Base-by-base conservation (phyloP, 2,329 filamentous ascomycete genomes). In the Cytospora mali region DNA sequence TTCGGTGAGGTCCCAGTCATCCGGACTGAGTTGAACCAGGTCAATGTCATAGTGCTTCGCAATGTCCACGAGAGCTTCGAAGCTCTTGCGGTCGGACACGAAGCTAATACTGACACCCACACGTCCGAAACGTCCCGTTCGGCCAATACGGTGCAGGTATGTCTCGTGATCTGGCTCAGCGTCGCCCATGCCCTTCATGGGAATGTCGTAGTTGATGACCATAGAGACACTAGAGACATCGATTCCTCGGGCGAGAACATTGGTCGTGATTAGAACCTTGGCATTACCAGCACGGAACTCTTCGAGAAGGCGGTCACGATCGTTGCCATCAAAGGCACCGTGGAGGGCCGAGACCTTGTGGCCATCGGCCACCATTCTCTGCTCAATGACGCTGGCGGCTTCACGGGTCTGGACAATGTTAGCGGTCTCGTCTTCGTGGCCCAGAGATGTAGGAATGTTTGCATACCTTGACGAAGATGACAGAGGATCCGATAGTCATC, bases 191-290 rank as follows among this genome's bases (percentile, higher is more conserved):
- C 90, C 88, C 72, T 89, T 89, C 81, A 89, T 90, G 27, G 89
- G 89, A 62, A 92, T 90, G 69, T 92, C 90, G 77, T 99, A 99
- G 81, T 99, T 99, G 81, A 99, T 93, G 59, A 99, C 95, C 89
- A 99, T 95, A 11, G 93, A 97, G 16, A 99, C 95, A 29, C 79
- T 96, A 76, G 74, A 98, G 80, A 88, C 85, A 72, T 99, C 95
- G 71, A 99, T 98, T 74, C 95, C 95, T 73, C 95, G 93, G 10
- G 95, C 91, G 63, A 99, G 85, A 42, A 99, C 93, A 72, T 99
- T 99, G 69, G 95, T 99, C 1, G 95, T 96, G 72, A 99, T 97
- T 66, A 99, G 88, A 10, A 99, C 95, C 80, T 99, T 99, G 71
- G 92, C 92, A 64, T 89, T 84, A 46, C 94, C 94, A 51, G 80